Conservation (phyloP, 805 yeast species). For the Saccharomycopsis lassenensis region DNA sequence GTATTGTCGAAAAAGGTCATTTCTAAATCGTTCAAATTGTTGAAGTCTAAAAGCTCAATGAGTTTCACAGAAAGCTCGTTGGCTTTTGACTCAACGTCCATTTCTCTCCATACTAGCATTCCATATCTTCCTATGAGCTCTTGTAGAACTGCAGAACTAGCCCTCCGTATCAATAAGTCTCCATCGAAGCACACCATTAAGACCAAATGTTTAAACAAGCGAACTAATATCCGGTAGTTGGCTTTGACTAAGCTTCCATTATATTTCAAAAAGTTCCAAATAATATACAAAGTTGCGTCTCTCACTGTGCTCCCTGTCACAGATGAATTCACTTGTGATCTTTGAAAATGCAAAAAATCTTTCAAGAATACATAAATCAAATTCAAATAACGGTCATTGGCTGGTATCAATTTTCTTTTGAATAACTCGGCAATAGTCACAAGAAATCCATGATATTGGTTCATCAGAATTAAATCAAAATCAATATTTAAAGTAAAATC, state of each 20-base stretch:
- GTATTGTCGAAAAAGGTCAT: conserved; percentile 32
- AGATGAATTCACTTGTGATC: conserved; percentile 34
- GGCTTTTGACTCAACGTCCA: conserved; percentile 19
- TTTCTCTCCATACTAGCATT: conserved; percentile 24
- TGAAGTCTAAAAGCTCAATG: conserved; percentile 49
- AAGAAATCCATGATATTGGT: conserved; percentile 48
- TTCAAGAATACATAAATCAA: conserved; percentile 18
- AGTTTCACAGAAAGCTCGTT: conserved; percentile 35
- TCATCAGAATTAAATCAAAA: conserved; percentile 27
- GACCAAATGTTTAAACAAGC: conserved; percentile 29
- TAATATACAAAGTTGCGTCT: conserved; percentile 74
- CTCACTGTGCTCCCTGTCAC: conserved; percentile 59
- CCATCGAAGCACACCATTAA: conserved; percentile 54
- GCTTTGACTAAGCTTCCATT: conserved; percentile 20
- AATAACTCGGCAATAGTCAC: conserved; percentile 43
- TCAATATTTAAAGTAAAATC: conserved; percentile 20
- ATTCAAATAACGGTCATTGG: conserved; percentile 24
- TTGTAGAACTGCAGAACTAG: conserved; percentile 80
- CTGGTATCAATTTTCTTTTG: conserved; percentile 20
- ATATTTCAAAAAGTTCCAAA: conserved; percentile 64
- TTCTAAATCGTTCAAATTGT: conserved; percentile 33
- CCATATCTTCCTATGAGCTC: conserved; percentile 77
- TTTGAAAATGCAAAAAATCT: conserved; percentile 41
- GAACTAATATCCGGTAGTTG: conserved; percentile 18
- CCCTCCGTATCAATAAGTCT: conserved; percentile 65